Base-by-base conservation (phyloP, 192 early-diverging fungal species). In the Coemansia sp. region DNA sequence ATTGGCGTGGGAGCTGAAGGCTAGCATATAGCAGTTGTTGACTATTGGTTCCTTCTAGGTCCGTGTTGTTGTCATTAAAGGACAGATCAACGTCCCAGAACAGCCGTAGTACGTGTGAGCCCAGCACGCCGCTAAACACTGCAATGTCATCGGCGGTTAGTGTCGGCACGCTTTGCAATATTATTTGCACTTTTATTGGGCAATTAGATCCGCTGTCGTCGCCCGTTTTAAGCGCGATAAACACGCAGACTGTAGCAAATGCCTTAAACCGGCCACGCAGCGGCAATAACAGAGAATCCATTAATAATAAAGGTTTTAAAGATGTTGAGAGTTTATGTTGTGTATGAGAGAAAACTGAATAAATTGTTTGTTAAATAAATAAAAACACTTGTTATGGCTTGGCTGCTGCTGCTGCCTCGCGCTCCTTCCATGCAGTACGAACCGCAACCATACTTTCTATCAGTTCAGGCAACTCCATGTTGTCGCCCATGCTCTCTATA, bases 401-500 rank as follows among this genome's bases (percentile, higher is more conserved):
- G 44, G 33, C 15, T 31, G 41, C 51, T 54, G 51, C 51, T 2
- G 54, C 24, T 15, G 57, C 57, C 16, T 60, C 57, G 31, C 78
- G 73, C 55, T 47, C 49, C 40, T 74, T 74, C 80, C 80, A 82
- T 27, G 65, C 65, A 0, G n/a, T 43, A 24, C 66, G 55, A 4
- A 74, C 57, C 11, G 65, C 49, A 0, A 16, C 16, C 65, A 71
- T 75, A n/a, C 1, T 4, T 0, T 24, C 31, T 2, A 42, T 9
- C 18, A 82, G 75, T 67, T 77, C 72, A 40, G 67, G 66, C 13
- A 72, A 63, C 7, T 66, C 63, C 11, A 97, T 80, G n/a, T 86
- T 90, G 74, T 97, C 91, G 2, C 69, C 31, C 46, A 97, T 95
- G 76, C 93, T 93, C 40, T 86, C 60, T 29, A 87, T 64, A 13